Evolutionary conservation across 2,329 filamentous ascomycete genomes (phyloP), one percentile per base, ranked within the genome.

Genomic region (Venturia aucupariae): DNA sequence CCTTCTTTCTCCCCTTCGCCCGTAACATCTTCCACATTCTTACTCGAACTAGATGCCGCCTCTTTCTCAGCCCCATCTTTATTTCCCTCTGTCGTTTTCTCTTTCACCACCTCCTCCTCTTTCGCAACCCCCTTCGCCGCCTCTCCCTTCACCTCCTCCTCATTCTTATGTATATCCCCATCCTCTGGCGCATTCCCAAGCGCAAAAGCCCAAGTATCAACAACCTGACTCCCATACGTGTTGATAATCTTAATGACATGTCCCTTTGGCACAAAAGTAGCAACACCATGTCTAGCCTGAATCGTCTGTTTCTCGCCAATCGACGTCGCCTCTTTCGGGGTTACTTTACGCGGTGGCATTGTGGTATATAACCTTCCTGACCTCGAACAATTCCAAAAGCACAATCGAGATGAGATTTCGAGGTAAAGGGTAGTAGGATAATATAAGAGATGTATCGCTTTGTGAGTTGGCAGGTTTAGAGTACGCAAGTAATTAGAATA

Each of bases 201-300:
- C 1, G 77, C 77, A 67, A 81, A 81, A 0, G 78, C 79, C 79
- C 79, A 81, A 30, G 77, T 79, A 65, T 79, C 79, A 30, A 81
- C 74, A 11, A 79, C 76, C 70, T 81, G 79, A 57, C 76, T 77
- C n/a, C 79, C 79, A 65, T 79, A 80, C 0, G 77, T 79, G 65
- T 81, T 81, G 65, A 81, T 75, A 51, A 81, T 78, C 69, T 80
- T 81, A 71, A 81, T 79, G 2, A 74, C 76, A 64, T 78, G 73
- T 24, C 78, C 79, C 27, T 76, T 73, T 4, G 79, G 79, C 65
- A 81, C 79, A 65, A 80, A 81, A 1, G 79, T 81, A 13, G 79
- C 79, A 8, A 78, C 78, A 67, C 79, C 79, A 72, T 80, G 78
- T 62, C 78, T 74, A 24, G 79, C 79, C 13, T 78, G 78, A 63